These are phyloP conservation scores for Paraurostyla sp. DNA, from an alignment of 73 alveolate genomes.

Conservation along the genomic window DNA sequence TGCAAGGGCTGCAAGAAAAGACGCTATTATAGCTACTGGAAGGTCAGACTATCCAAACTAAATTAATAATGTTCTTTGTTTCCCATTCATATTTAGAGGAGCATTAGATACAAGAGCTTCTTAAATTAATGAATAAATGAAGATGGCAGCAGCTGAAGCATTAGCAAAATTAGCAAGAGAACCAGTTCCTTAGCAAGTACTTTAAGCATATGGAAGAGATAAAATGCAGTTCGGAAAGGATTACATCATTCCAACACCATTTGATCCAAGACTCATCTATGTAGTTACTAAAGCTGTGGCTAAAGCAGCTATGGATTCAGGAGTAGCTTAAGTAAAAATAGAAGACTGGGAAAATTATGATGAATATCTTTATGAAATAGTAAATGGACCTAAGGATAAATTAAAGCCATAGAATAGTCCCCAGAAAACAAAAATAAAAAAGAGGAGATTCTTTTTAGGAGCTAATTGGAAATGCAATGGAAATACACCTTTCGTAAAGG, in stretches of 20 bases:
- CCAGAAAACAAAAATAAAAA: background rate
- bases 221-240: constrained; percentile 79
- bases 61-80: constrained; percentile 87
- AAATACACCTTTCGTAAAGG: constrained; percentile 34
- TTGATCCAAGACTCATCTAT: constrained; percentile 81
- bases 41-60: constrained; percentile 92
- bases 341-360: constrained; percentile 68
- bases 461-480: constrained; percentile 70
- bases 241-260: constrained; percentile 90
- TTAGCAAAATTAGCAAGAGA: constrained; percentile 77
- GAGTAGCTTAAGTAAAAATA: constrained; percentile 66
- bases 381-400: background rate
- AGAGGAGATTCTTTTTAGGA: constrained; percentile 40
- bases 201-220: constrained; percentile 34
- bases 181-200: constrained; percentile 67
- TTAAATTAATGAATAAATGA: constrained; percentile 89
- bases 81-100: constrained; percentile 96
- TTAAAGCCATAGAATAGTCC: background rate
- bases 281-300: constrained; percentile 92
- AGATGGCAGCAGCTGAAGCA: constrained; percentile 93
- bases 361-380: background rate
- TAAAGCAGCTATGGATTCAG: constrained; percentile 85
- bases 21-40: constrained; percentile 83
- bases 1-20: constrained; percentile 75
- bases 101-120: constrained; percentile 93